Evolutionary conservation across 2,329 filamentous ascomycete species (phyloP).

Genomic region (Colletotrichum sp.): DNA sequence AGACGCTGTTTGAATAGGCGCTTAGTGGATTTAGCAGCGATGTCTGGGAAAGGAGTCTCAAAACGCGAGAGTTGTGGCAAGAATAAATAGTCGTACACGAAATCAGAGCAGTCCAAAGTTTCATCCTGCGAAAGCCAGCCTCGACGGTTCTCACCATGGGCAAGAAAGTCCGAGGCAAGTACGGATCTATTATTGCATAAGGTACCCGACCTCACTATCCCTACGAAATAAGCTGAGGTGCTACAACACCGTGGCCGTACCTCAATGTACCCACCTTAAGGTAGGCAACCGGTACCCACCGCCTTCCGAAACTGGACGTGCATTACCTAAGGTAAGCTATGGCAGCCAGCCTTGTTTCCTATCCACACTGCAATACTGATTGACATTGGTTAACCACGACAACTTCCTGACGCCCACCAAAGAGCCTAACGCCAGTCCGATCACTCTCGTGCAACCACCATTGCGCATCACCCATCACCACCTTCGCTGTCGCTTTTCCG

Average conservation of each 20-base stretch:
- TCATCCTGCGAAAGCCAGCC: neutral
- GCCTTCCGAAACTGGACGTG: neutral
- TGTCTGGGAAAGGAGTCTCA: neutral
- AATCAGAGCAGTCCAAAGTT: neutral
- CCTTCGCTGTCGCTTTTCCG: neutral
- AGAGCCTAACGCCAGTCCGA: neutral
- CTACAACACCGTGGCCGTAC: neutral
- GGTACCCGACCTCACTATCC: neutral
- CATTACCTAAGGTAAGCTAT: neutral
- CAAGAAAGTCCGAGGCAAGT: neutral
- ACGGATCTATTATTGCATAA: neutral
- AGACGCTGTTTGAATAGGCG: neutral
- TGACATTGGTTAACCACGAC: neutral
- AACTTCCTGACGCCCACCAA: neutral
- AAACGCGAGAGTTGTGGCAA: neutral
- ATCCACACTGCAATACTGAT: neutral
- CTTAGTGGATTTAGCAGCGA: neutral
- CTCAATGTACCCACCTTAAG: neutral
- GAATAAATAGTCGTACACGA: neutral
- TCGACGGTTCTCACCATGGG: neutral
- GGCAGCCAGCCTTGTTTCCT: neutral
- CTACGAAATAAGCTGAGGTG: neutral
- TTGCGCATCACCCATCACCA: neutral
- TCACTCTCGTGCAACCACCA: neutral
- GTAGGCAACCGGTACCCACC: neutral